These are phyloP conservation scores for Solanum pennellii DNA, from an alignment of 257 asterid genomes.

Conservation along the genomic window DNA sequence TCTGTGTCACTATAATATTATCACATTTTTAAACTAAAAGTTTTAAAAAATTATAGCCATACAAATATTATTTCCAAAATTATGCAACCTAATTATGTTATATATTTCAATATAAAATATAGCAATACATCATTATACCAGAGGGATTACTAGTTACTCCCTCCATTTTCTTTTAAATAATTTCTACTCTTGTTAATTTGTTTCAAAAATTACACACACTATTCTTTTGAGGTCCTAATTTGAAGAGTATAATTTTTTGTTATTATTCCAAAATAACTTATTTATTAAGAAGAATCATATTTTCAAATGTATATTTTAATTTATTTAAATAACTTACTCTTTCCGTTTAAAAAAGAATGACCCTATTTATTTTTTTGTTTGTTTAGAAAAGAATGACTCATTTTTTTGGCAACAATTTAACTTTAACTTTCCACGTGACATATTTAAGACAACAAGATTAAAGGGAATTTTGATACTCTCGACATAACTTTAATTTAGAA, in stretches of 20 bases:
- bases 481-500: too few species aligned
- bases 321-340: too few species aligned
- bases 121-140: too few species aligned
- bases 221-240: not conserved
- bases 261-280: too few species aligned
- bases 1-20: not conserved
- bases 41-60: not conserved
- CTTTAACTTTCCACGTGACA: too few species aligned
- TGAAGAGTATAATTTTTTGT: too few species aligned
- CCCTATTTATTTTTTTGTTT: too few species aligned
- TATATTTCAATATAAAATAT: not conserved
- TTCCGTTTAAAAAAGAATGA: too few species aligned
- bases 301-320: not conserved
- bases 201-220: not conserved
- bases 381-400: too few species aligned
- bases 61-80: too few species aligned
- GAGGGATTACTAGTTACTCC: not conserved
- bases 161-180: not conserved
- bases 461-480: accelerated
- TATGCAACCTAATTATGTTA: not conserved
- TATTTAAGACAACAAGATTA: too few species aligned
- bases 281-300: not conserved
- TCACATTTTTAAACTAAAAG: not conserved
- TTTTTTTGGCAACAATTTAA: too few species aligned
- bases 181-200: not conserved